Conservation (phyloP, 495 filamentous ascomycete genomes). For the Bryoglossum gracile region DNA sequence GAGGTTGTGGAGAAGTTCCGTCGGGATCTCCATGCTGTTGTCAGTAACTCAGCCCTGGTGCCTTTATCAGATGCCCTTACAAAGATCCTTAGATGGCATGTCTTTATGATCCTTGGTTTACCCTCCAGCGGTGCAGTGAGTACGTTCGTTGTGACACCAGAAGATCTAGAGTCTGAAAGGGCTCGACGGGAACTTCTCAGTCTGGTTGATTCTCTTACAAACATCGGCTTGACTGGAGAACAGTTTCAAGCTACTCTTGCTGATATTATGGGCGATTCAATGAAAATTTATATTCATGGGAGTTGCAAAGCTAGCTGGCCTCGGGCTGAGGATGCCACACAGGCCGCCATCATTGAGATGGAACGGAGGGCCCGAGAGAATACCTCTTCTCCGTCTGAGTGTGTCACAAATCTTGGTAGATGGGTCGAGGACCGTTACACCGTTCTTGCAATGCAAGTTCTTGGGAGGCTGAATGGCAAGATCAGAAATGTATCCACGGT, state of each 20-base stretch:
- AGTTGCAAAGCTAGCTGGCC: constrained; percentile 42
- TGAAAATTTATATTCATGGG: constrained; percentile 54
- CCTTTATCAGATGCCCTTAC: constrained; percentile 45
- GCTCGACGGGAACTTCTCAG: constrained; percentile 47
- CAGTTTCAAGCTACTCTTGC: constrained; percentile 71
- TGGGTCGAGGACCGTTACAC: constrained; percentile 71
- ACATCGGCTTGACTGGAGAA: constrained; percentile 68
- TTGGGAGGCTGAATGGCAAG: constrained; percentile 36
- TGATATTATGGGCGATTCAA: constrained; percentile 60
- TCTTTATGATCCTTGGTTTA: constrained; percentile 51
- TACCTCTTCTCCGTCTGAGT: constrained; percentile 38
- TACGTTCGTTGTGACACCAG: constrained; percentile 21
- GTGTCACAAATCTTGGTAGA: constrained; percentile 48
- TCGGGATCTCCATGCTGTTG: constrained; percentile 56
- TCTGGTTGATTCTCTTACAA: constrained; percentile 54
- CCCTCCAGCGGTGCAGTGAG: constrained; percentile 3
- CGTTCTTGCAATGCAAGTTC: constrained; percentile 56
- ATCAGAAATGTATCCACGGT: constrained; percentile 39
- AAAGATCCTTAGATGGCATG: constrained; percentile 44
- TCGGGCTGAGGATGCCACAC: neutral
- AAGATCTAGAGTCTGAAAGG: constrained; percentile 30
- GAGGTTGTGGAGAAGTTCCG: constrained; percentile 42
- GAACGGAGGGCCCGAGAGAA: neutral
- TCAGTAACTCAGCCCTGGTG: constrained; percentile 55
- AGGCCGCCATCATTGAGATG: constrained; percentile 11